Base-by-base conservation (phyloP, 768 basidiomycete species). In the Gymnopilus dilepis region DNA sequence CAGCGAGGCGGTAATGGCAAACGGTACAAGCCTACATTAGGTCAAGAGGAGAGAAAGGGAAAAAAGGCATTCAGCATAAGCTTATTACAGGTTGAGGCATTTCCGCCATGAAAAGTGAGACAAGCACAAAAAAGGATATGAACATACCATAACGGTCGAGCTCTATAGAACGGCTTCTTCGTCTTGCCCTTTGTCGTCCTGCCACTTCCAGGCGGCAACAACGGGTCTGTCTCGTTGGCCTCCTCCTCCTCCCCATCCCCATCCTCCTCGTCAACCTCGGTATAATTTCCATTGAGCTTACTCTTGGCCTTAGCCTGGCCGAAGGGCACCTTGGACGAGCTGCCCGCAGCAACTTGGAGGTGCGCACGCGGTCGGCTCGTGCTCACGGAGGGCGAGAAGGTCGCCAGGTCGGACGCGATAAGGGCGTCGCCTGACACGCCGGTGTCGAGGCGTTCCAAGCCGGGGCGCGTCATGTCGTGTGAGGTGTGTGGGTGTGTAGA, bases 11-110 rank as follows among this genome's bases (percentile, higher is more conserved):
- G 79, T 75, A 40, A 94, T 74, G 5, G 86, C 90, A 69, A 93
- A 91, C 2, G 91, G 91, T 22, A 92, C 89, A 9, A 94, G 82
- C 92, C 91, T 93, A 60, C 8, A 37, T n/a, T n/a, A n/a, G n/a
- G n/a, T n/a, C n/a, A n/a, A n/a, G n/a, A 37, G 34, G 15, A 37
- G 2, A 22, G 30, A 19, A 45, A 59, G 19, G 7, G 28, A 50
- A n/a, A 41, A 17, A 30, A 26, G 38, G 55, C 21, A 34, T 50
- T 53, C 42, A 56, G 45, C 31, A 28, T 31, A 45, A 21, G 22
- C 26, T 12, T n/a, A 15, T 33, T 19, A n/a, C n/a, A 15, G n/a
- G 28, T 26, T 47, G 41, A 63, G 54, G 52, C 24, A 67, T 60
- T 56, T 66, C 40, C 51, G 56, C 61, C 24, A n/a, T 41, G 56